Percentiles rank a stretch among this genome's conserved stretches.
Evolutionary conservation across 2,329 filamentous ascomycete genomes (phyloP).

Genomic region (Clonostachys sp.): DNA sequence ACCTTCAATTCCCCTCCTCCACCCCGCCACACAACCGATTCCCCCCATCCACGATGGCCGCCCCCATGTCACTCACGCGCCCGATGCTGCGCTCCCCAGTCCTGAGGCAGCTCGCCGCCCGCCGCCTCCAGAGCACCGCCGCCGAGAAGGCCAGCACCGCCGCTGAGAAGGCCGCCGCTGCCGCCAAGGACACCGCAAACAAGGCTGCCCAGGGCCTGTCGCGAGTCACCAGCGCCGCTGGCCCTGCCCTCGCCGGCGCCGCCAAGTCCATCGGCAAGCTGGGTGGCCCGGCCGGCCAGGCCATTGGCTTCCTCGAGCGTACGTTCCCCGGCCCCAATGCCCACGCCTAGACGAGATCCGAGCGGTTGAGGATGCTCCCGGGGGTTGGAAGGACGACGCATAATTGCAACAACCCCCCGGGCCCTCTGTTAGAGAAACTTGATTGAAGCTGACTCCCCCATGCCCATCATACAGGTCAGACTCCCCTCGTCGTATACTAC

Average conservation of each 20-base stretch:
- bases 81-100: slow-evolving; percentile 40
- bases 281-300: slow-evolving; percentile 76
- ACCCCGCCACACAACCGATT: slow-evolving; percentile 11
- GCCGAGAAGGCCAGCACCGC: slow-evolving; percentile 37
- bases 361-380: too few relatives aligned
- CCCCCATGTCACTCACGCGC: slow-evolving; percentile 27
- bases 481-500: slow-evolving; percentile 89
- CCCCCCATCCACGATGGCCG: slow-evolving; percentile 14
- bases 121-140: slow-evolving; percentile 58
- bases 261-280: slow-evolving; percentile 70
- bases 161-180: slow-evolving; percentile 31
- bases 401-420: neutral
- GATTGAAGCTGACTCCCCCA: slow-evolving; percentile 5
- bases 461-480: slow-evolving; percentile 38
- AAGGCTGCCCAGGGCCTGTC: slow-evolving; percentile 82
- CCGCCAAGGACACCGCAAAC: slow-evolving; percentile 40
- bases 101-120: slow-evolving; percentile 37
- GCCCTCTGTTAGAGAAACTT: slow-evolving; percentile 1
- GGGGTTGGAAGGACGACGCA: too few relatives aligned
- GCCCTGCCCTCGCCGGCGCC: slow-evolving; percentile 69
- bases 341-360: too few relatives aligned
- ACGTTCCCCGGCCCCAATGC: slow-evolving; percentile 36
- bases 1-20: slow-evolving; percentile 27
- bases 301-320: slow-evolving; percentile 84
- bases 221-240: slow-evolving; percentile 74